Evolutionary conservation across 106 monocot genomes (phyloP).

Genomic region (Narthecium ossifragum): DNA sequence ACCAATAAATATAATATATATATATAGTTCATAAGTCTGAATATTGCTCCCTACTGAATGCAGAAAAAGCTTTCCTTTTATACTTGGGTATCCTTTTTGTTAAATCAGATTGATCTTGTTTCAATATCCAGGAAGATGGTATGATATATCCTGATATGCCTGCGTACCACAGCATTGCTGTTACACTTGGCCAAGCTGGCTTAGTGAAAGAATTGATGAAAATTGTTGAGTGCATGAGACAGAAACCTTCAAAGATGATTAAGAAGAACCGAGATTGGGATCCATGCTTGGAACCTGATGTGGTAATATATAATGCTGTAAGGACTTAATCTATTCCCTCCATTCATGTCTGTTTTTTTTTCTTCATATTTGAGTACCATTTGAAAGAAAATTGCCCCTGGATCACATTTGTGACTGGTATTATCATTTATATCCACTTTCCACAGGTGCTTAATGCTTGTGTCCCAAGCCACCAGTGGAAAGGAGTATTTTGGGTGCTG

Average conservation of each 20-base stretch:
- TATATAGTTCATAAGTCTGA: not conserved
- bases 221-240: conserved; percentile 66
- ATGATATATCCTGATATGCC: conserved; percentile 95
- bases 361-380: not conserved
- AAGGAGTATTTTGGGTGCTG: conserved; percentile 92
- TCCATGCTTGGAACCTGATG: conserved; percentile 78
- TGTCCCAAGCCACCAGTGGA: conserved; percentile 79
- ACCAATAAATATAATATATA: not conserved
- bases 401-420: not conserved
- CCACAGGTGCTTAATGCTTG: conserved; percentile 79
- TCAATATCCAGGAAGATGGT: conserved; percentile 47
- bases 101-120: not conserved
- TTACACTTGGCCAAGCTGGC: conserved; percentile 92
- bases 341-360: not conserved
- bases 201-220: conserved; percentile 64
- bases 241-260: conserved; percentile 61
- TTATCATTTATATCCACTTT: conserved; percentile 1
- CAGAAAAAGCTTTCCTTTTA: not conserved
- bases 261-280: conserved; percentile 63
- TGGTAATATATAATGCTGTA: conserved; percentile 79
- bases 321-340: conserved; percentile 6
- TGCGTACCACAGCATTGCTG: conserved; percentile 87
- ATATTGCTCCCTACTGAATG: not conserved
- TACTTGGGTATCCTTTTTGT: not conserved
- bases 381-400: too few relatives aligned